These are phyloP conservation scores for Eutypa lata DNA, from an alignment of 2,329 filamentous ascomycete species.

Conservation along the genomic window DNA sequence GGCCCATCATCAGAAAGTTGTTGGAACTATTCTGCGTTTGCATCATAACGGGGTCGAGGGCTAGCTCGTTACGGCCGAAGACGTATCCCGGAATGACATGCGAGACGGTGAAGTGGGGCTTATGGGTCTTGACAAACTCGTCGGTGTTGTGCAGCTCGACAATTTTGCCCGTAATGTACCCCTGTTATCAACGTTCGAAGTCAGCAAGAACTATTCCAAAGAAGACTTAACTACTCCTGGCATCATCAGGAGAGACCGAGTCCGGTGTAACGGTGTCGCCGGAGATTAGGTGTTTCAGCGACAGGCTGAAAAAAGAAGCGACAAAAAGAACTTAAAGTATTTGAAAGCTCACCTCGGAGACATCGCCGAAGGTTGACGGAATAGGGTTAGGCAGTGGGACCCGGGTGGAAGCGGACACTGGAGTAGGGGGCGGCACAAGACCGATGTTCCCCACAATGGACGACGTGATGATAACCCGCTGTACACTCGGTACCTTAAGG, in stretches of 20 bases:
- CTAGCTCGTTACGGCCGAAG: conserved; percentile 25
- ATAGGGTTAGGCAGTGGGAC: conserved; percentile 14
- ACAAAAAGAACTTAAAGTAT: too few species aligned
- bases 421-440: conserved; percentile 2
- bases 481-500: conserved; percentile 16
- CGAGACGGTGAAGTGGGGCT: conserved; percentile 22
- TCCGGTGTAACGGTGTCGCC: too few species aligned
- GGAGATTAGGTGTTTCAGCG: too few species aligned
- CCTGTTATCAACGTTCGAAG: too few species aligned
- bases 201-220: too few species aligned
- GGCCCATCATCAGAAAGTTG: conserved; percentile 18
- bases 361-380: conserved; percentile 10
- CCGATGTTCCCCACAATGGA: conserved; percentile 21
- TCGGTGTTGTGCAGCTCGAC: conserved; percentile 19
- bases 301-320: too few species aligned
- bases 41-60: conserved; percentile 19
- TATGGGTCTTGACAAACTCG: conserved; percentile 13
- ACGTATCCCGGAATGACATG: conserved; percentile 25
- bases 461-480: conserved; percentile 23
- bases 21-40: conserved; percentile 25
- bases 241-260: too few species aligned
- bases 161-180: conserved; percentile 17
- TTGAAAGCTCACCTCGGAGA: too few species aligned
- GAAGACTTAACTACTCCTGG: too few species aligned
- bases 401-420: conserved; percentile 15